A percentile compares a stretch with the other conserved stretches of the same genome.
Evolutionary conservation across 1,139 yeast genomes (phyloP).

Genomic region (Suhomyces yuchorum): DNA sequence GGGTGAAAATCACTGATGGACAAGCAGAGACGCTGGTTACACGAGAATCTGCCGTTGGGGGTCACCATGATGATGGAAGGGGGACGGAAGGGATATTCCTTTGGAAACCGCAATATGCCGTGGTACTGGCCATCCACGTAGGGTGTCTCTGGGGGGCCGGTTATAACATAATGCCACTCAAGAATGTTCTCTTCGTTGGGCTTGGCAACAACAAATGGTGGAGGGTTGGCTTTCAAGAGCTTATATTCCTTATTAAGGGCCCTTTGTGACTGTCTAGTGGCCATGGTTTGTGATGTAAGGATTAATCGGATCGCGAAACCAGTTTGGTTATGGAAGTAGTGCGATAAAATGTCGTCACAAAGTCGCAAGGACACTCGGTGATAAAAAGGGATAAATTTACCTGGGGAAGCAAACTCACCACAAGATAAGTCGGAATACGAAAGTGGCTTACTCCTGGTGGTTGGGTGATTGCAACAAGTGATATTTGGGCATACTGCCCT

Average conservation of each 20-base stretch:
- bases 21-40: conserved; percentile 78
- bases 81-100: conserved; percentile 89
- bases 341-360: not conserved
- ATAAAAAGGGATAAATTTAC: not conserved
- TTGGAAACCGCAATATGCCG: conserved; percentile 80
- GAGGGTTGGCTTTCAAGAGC: conserved; percentile 70
- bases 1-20: conserved; percentile 94
- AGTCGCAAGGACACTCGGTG: not conserved
- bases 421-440: not conserved
- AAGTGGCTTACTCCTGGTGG: not conserved
- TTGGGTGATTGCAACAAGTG: too few species aligned
- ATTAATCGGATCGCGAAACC: not conserved
- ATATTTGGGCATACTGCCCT: too few species aligned
- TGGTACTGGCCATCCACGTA: conserved; percentile 87
- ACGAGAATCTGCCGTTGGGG: conserved; percentile 79
- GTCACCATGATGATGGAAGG: conserved; percentile 90
- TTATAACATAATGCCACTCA: conserved; percentile 75
- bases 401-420: not conserved
- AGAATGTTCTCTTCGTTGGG: conserved; percentile 63
- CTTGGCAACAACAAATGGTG: conserved; percentile 79
- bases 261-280: conserved; percentile 52
- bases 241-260: conserved; percentile 79
- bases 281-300: conserved; percentile 29
- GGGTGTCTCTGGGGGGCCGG: conserved; percentile 88
- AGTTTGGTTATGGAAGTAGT: not conserved